These are phyloP conservation scores for Xylaria grammica DNA, from an alignment of 495 filamentous ascomycete species.

Conservation along the genomic window DNA sequence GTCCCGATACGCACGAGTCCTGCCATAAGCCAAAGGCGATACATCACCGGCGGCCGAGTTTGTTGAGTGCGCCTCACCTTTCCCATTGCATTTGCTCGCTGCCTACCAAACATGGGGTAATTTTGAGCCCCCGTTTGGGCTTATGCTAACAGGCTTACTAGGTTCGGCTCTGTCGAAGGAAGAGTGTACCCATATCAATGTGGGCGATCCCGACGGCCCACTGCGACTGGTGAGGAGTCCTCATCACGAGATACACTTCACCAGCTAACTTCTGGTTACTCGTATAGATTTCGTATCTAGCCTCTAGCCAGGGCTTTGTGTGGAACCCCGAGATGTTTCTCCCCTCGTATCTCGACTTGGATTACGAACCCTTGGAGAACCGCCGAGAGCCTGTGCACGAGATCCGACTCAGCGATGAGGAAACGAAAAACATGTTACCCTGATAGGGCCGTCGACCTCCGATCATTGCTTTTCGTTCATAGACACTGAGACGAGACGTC, in stretches of 20 bases:
- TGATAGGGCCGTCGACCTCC: conserved; percentile 33
- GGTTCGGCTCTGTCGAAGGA: conserved; percentile 67
- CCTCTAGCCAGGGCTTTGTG: conserved; percentile 70
- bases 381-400: conserved; percentile 71
- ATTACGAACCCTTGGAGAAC: conserved; percentile 65
- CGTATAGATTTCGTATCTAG: conserved; percentile 68
- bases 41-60: conserved; percentile 58
- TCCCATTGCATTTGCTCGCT: not conserved
- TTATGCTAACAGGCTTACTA: conserved; percentile 36
- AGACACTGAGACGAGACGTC: conserved; percentile 33
- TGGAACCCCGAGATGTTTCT: conserved; percentile 74
- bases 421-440: conserved; percentile 61
- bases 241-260: conserved; percentile 17
- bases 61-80: conserved; percentile 53
- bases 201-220: conserved; percentile 65
- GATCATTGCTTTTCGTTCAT: conserved; percentile 27
- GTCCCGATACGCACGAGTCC: conserved; percentile 40
- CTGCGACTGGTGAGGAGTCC: conserved; percentile 59
- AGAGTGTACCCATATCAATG: conserved; percentile 72
- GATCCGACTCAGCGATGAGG: conserved; percentile 68
- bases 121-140: not conserved
- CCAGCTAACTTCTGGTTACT: not conserved
- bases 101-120: not conserved
- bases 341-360: conserved; percentile 61
- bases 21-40: conserved; percentile 48